A percentile compares a stretch with the other conserved stretches of the same genome.
Evolutionary conservation across 1,139 yeast genomes (phyloP).

Genomic region (Candida pseudoviswanathii): DNA sequence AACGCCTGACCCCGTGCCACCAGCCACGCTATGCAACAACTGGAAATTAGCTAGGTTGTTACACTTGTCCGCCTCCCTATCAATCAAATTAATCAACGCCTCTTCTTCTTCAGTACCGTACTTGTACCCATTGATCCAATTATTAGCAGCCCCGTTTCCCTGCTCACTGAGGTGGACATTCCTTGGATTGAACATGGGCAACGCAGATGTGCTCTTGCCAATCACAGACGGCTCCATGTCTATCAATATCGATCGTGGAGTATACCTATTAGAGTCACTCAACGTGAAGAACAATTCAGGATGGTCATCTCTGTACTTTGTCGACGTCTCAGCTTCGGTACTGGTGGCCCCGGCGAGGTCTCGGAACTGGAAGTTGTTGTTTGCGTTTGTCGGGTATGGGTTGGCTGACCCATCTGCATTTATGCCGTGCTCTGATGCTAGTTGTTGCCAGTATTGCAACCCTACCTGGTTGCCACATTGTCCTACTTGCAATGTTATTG

Average conservation of each 20-base stretch:
- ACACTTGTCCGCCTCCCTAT: conserved; percentile 87
- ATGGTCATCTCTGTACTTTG: conserved; percentile 59
- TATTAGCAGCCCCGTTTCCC: conserved; percentile 94
- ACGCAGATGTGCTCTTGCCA: conserved; percentile 56
- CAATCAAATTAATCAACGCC: conserved; percentile 76
- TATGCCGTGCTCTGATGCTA: conserved; percentile 88
- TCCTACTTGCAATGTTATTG: conserved; percentile 55
- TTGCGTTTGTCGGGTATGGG: conserved; percentile 25
- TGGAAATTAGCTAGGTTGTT: conserved; percentile 91
- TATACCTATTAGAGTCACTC: conserved; percentile 70
- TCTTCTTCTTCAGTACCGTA: conserved; percentile 74
- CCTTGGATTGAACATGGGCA: conserved; percentile 81
- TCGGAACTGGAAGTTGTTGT: conserved; percentile 7
- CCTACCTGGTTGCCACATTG: conserved; percentile 99
- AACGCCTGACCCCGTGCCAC: conserved; percentile 97
- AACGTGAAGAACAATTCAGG: conserved; percentile 84
- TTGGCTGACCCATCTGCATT: conserved; percentile 64
- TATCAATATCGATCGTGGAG: conserved; percentile 83
- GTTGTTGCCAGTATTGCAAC: conserved; percentile 87
- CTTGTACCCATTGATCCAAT: conserved; percentile 90
- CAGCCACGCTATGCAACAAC: conserved; percentile 93
- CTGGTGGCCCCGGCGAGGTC: neutral
- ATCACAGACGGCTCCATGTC: conserved; percentile 94
- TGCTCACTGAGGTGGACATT: conserved; percentile 76
- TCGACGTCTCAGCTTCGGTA: conserved; percentile 3